phyloP scores from a whole-genome alignment of 2,329 filamentous ascomycete genomes.

The Xylariaceae sp. region DNA sequence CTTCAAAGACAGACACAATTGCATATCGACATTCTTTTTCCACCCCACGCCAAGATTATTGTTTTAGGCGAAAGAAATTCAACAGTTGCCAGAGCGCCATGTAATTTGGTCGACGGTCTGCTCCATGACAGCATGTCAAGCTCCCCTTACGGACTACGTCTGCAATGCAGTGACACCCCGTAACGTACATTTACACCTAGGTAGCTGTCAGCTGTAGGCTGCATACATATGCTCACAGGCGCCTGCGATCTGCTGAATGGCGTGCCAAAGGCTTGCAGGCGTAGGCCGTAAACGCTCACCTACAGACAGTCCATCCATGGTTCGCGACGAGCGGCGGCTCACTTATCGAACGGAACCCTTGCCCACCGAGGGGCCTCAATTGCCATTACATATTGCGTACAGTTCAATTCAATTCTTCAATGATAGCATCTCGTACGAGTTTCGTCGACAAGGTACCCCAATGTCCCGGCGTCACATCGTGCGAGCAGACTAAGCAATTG shows the following conservation, averaged over 20 bases:
- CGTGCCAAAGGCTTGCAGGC: conserved; percentile 11
- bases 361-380: not conserved
- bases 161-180: too few relatives aligned
- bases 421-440: not conserved
- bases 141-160: too few relatives aligned
- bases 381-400: not conserved
- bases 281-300: conserved; percentile 19
- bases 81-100: not conserved
- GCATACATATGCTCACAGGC: conserved; percentile 11
- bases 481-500: too few relatives aligned
- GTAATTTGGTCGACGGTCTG: not conserved
- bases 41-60: not conserved
- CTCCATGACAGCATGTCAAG: not conserved
- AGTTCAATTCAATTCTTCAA: not conserved
- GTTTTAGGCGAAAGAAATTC: not conserved
- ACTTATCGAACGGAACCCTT: not conserved
- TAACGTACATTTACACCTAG: too few relatives aligned
- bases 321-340: not conserved
- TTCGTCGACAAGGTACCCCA: too few relatives aligned
- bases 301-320: conserved; percentile 12
- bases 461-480: too few relatives aligned
- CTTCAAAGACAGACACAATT: not conserved
- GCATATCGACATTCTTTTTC: not conserved
- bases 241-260: conserved; percentile 17
- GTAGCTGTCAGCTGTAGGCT: not conserved